These are phyloP conservation scores for Boletus mariae DNA, from an alignment of 1,284 basidiomycete genomes.

Conservation along the genomic window DNA sequence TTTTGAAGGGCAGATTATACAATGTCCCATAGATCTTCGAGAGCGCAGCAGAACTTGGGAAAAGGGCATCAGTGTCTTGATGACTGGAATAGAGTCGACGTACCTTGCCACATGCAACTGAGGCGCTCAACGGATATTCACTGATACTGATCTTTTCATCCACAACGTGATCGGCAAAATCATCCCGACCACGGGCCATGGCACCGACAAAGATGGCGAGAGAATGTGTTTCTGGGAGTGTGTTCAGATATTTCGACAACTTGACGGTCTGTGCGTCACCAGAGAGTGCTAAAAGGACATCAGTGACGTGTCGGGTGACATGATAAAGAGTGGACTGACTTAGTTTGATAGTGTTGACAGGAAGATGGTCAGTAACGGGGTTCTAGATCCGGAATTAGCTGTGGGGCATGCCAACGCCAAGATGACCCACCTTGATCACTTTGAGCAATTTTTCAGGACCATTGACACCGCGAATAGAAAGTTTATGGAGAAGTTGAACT, in stretches of 20 bases:
- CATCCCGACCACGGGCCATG: slow-evolving; percentile 93
- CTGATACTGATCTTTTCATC: slow-evolving; percentile 98
- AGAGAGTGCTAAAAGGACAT: slow-evolving; percentile 66
- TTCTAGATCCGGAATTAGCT: slow-evolving; percentile 52
- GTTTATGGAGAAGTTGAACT: slow-evolving; percentile 97
- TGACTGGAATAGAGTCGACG: slow-evolving; percentile 21
- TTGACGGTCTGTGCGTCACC: slow-evolving; percentile 86
- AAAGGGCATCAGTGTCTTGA: slow-evolving; percentile 4
- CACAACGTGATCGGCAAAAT: slow-evolving; percentile 95
- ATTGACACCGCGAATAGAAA: slow-evolving; percentile 93
- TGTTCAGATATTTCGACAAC: slow-evolving; percentile 80
- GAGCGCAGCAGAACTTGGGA: slow-evolving; percentile 64
- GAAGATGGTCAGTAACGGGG: slow-evolving; percentile 93
- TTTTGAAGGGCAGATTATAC: slow-evolving; percentile 34
- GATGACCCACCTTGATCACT: slow-evolving; percentile 78
- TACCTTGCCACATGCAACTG: slow-evolving; percentile 95
- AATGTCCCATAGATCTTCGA: slow-evolving; percentile 62
- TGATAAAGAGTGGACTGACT: slow-evolving; percentile 52
- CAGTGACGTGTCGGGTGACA: slow-evolving; percentile 10
- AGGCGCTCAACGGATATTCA: slow-evolving; percentile 91
- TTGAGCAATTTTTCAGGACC: slow-evolving; percentile 96
- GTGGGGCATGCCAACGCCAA: not conserved
- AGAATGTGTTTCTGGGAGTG: slow-evolving; percentile 81
- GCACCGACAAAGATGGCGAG: slow-evolving; percentile 97
- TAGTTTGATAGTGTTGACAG: slow-evolving; percentile 93